Evolutionary conservation across 1,139 yeast species (phyloP).

Genomic region (Geotrichum bryndzae): DNA sequence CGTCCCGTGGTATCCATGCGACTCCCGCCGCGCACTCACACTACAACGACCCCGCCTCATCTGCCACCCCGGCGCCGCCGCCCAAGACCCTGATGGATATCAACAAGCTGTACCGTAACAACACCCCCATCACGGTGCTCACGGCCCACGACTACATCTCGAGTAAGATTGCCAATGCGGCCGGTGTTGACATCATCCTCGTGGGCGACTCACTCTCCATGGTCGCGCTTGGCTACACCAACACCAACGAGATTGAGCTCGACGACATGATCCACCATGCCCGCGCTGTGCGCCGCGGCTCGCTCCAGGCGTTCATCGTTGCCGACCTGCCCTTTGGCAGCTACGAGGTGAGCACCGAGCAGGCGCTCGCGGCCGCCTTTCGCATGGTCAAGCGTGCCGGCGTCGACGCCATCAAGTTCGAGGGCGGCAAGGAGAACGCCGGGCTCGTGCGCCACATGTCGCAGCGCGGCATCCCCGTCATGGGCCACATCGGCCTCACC

Average conservation of each 20-base stretch:
- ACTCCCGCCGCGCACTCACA: conserved; percentile 2
- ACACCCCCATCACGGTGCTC: conserved; percentile 55
- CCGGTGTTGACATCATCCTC: conserved; percentile 63
- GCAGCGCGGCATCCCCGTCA: conserved; percentile 74
- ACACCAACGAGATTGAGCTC: conserved; percentile 66
- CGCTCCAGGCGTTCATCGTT: conserved; percentile 57
- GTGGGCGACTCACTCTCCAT: conserved; percentile 92
- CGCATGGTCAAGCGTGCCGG: conserved; percentile 56
- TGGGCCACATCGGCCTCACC: conserved; percentile 89
- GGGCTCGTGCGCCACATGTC: conserved; percentile 48
- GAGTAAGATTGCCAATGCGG: conserved; percentile 61
- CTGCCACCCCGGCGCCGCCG: conserved; percentile 25
- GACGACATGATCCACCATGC: conserved; percentile 72
- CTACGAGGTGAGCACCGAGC: conserved; percentile 58
- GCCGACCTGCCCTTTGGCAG: conserved; percentile 90
- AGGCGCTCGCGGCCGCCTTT: conserved; percentile 63
- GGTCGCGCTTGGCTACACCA: conserved; percentile 79
- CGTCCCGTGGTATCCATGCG: not conserved
- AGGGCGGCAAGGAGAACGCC: conserved; percentile 63
- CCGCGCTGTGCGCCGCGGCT: conserved; percentile 70
- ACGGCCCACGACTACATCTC: conserved; percentile 89
- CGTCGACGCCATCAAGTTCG: conserved; percentile 79
- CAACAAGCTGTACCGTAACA: conserved; percentile 37
- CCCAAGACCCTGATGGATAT: conserved; percentile 42
- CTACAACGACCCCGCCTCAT: conserved; percentile 7